Evolutionary conservation across 2,329 filamentous ascomycete species (phyloP).

Genomic region (Fusarium neocosmosporiellum): DNA sequence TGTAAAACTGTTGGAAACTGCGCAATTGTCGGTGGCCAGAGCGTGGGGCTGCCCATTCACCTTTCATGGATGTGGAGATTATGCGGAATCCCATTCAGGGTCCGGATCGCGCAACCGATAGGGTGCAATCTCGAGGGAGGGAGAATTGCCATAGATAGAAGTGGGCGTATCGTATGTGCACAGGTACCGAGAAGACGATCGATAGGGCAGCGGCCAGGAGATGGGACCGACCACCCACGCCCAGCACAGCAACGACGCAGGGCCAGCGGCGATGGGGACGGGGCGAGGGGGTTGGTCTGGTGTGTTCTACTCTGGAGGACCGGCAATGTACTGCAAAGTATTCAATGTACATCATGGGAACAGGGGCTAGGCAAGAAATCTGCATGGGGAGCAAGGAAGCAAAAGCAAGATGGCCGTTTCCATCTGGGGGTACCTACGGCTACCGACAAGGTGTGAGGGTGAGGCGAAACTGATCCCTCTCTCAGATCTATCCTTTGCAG

Average conservation of each 20-base stretch:
- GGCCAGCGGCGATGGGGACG: neutral
- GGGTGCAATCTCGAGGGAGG: neutral
- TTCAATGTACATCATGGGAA: conserved; percentile 3
- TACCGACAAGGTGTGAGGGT: neutral
- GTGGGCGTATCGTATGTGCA: neutral
- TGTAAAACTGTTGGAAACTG: neutral
- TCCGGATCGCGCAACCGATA: conserved; percentile 24
- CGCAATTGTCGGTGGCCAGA: conserved; percentile 17
- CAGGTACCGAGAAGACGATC: neutral
- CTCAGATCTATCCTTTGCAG: neutral
- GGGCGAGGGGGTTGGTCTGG: neutral
- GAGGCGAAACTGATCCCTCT: neutral
- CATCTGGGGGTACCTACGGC: conserved; percentile 9
- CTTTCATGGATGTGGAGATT: neutral
- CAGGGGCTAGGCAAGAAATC: neutral
- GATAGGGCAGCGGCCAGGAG: neutral
- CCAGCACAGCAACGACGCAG: neutral
- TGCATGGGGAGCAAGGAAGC: neutral
- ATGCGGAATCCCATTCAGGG: conserved; percentile 3
- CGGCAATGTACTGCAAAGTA: conserved; percentile 1
- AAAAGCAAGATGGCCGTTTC: conserved; percentile 24
- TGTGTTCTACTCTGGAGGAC: neutral
- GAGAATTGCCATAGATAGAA: conserved; percentile 5
- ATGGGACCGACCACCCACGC: neutral
- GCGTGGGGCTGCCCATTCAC: neutral